phyloP scores from a whole-genome alignment of 2,329 filamentous ascomycete genomes.

The Orbilia blumenaviensis region DNA sequence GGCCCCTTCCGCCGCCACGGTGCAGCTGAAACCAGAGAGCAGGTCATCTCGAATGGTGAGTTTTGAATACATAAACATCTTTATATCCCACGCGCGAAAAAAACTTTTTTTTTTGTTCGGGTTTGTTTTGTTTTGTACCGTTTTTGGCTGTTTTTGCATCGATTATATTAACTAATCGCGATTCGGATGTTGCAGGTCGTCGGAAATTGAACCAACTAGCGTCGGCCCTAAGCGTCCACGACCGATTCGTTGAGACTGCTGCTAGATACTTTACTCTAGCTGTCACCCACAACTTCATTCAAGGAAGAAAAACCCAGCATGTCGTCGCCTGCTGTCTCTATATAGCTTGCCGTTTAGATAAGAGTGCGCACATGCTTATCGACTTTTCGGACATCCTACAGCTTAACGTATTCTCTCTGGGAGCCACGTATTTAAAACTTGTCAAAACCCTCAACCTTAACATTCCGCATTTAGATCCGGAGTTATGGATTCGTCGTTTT shows the following conservation, averaged over 20 bases:
- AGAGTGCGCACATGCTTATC: slow-evolving; percentile 89
- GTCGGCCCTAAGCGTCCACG: slow-evolving; percentile 69
- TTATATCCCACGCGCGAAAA: slow-evolving; percentile 19
- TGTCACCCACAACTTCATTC: slow-evolving; percentile 78
- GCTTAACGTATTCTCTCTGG: slow-evolving; percentile 91
- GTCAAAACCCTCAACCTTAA: slow-evolving; percentile 80
- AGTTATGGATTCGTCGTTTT: slow-evolving; percentile 86
- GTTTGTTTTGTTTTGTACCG: slow-evolving; percentile 37
- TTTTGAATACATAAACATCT: slow-evolving; percentile 57
- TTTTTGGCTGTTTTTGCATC: slow-evolving; percentile 27
- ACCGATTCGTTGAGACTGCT: slow-evolving; percentile 72
- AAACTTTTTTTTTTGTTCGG: slow-evolving; percentile 53
- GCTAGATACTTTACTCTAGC: slow-evolving; percentile 80
- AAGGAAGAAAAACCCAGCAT: slow-evolving; percentile 83
- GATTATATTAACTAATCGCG: slow-evolving; percentile 46
- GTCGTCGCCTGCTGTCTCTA: slow-evolving; percentile 94
- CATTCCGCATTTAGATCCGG: slow-evolving; percentile 80
- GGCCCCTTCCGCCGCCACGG: slow-evolving; percentile 68
- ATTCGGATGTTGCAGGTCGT: slow-evolving; percentile 57
- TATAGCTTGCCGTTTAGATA: slow-evolving; percentile 80
- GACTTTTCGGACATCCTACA: slow-evolving; percentile 87
- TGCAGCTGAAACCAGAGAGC: slow-evolving; percentile 69
- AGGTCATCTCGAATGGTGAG: slow-evolving; percentile 67
- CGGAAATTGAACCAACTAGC: slow-evolving; percentile 66
- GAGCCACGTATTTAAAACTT: slow-evolving; percentile 71